Conservation (phyloP, 352 stramenopile species). For the Globisporangium cystogenes region DNA sequence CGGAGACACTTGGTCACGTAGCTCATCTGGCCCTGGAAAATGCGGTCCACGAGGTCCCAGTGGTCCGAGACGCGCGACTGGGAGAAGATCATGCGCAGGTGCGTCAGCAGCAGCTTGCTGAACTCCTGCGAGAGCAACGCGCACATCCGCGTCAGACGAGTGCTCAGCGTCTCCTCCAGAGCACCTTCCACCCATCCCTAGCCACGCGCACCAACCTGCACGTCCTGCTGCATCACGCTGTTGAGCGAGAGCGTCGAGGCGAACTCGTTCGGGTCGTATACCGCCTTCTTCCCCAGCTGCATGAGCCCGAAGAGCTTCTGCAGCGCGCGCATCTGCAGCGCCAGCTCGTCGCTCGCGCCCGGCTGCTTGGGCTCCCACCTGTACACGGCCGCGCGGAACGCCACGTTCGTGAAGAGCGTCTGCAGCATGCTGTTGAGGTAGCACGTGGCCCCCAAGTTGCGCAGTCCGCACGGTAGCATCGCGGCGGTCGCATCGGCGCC, state of each 20-base stretch:
- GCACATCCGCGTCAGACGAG: not conserved
- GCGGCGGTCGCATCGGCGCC: not conserved
- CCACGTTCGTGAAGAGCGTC: conserved; percentile 66
- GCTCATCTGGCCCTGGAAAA: conserved; percentile 80
- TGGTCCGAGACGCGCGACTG: conserved; percentile 50
- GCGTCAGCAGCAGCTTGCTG: conserved; percentile 76
- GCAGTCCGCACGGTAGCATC: conserved; percentile 51
- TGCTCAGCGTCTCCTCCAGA: not conserved
- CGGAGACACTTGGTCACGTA: conserved; percentile 82
- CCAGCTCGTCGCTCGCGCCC: conserved; percentile 36
- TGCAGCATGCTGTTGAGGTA: conserved; percentile 89
- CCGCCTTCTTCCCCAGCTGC: conserved; percentile 65
- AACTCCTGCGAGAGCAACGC: conserved; percentile 60
- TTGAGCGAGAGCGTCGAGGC: conserved; percentile 72
- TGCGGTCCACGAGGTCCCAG: conserved; percentile 59
- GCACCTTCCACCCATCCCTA: not conserved
- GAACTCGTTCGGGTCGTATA: conserved; percentile 78
- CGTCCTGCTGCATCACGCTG: conserved; percentile 83
- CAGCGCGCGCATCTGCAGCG: conserved; percentile 70
- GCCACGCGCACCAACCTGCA: conserved; percentile 32
- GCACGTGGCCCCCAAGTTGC: conserved; percentile 85
- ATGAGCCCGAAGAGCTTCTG: conserved; percentile 83
- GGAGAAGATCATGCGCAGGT: conserved; percentile 72
- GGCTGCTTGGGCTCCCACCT: conserved; percentile 64
- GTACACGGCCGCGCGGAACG: conserved; percentile 74